Evolutionary conservation across 2,329 filamentous ascomycete genomes (phyloP).

Genomic region (Penicillium sp.): DNA sequence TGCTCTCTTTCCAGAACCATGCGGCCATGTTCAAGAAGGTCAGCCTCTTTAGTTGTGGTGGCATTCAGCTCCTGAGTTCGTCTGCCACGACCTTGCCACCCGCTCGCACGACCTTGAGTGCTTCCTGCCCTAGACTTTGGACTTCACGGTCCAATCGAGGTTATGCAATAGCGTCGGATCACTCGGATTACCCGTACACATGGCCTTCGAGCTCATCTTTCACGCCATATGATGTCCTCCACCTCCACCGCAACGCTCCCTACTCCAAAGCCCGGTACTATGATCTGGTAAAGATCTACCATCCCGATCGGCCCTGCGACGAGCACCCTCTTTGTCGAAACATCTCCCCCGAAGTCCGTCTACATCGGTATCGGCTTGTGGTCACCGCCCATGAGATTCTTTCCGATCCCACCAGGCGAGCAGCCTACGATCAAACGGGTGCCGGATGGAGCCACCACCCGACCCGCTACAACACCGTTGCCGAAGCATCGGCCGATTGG

Average conservation of each 20-base stretch:
- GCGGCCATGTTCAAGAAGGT: conserved; percentile 52
- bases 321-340: conserved; percentile 45
- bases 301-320: conserved; percentile 70
- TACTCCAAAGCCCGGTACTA: conserved; percentile 88
- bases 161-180: conserved; percentile 38
- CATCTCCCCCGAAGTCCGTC: conserved; percentile 62
- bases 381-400: conserved; percentile 87
- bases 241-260: conserved; percentile 59
- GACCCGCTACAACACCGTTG: conserved; percentile 40
- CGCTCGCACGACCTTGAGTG: conserved; percentile 22
- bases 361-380: conserved; percentile 89
- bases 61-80: conserved; percentile 37
- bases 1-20: conserved; percentile 32
- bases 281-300: conserved; percentile 91
- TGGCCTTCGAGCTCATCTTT: conserved; percentile 48
- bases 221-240: conserved; percentile 90
- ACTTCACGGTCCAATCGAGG: conserved; percentile 19
- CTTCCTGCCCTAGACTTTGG: conserved; percentile 19
- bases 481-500: conserved; percentile 82
- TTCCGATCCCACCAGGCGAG: conserved; percentile 74
- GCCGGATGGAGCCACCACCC: conserved; percentile 70
- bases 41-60: conserved; percentile 40
- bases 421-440: conserved; percentile 79
- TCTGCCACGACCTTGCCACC: conserved; percentile 20
- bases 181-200: conserved; percentile 33